Base-by-base conservation (phyloP, 1,139 yeast species). In the Kurtzmaniella natalensis region DNA sequence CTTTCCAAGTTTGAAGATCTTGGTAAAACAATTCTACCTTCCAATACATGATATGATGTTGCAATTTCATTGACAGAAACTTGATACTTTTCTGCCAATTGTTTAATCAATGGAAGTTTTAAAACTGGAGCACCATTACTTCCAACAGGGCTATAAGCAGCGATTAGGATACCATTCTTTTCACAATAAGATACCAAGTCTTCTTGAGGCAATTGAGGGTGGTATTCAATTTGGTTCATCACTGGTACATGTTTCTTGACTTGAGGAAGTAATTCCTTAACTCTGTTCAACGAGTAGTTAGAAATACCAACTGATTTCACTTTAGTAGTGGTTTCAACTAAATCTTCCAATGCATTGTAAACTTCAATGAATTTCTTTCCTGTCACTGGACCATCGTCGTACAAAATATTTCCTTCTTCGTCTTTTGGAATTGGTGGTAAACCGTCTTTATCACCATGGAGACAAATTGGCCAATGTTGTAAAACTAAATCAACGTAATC, bases 391-490 rank as follows among this genome's bases (percentile, higher is more conserved):
- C 66, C 70, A 40, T 59, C 66, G 38, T 62, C 78, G 40, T 62
- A 61, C 2, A 55, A 41, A 11, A 71, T 48, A 10, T 62, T 59
- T 0, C 78, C 81, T 23, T 65, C 47, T 2, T 53, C 51, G 40
- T 64, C 67, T 23, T 44, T 47, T 1, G 74, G 74, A 20, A 44
- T 45, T 1, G 60, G 32, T 4, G 71, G 70, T 15, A 44, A 36
- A 1, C 73, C 73, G 38, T 64, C 52, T 23, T 55, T 61, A 43
- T 59, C 70, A 5, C 66, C 65, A 26, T 47, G 51, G 17, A 63
- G 47, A 37, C 62, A 56, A 22, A 73, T 42, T 5, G 84, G 85
- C 83, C 83, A 78, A 48, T 78, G 84, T 40, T 76, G 81, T 40
- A 78, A 61, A 5, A 70, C 56, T 37, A 78, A 55, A 48, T 78